Percentiles rank a stretch among this genome's conserved stretches.
Conservation (phyloP, 805 yeast genomes). For the Candida cerambycidarum region DNA sequence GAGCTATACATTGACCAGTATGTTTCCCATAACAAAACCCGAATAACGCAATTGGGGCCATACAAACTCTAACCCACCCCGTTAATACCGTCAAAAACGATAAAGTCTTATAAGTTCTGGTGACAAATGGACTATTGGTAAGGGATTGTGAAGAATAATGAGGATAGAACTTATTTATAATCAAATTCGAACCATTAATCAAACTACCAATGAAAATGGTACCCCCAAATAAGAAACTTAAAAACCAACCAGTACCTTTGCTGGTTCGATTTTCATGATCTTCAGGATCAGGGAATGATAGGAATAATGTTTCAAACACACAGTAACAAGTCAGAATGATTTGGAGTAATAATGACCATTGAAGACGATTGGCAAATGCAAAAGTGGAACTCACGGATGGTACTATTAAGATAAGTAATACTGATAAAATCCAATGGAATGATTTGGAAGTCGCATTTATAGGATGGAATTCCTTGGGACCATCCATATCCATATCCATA, state of each 20-base stretch:
- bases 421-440: constrained; percentile 63
- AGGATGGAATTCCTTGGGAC: constrained; percentile 41
- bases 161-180: constrained; percentile 35
- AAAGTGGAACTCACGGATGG: constrained; percentile 59
- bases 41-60: constrained; percentile 80
- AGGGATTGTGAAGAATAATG: constrained; percentile 25
- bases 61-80: constrained; percentile 77
- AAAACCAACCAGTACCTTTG: constrained; percentile 66
- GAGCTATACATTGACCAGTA: constrained; percentile 95
- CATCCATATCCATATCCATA: constrained; percentile 22
- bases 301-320: constrained; percentile 53
- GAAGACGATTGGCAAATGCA: constrained; percentile 53
- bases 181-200: constrained; percentile 50
- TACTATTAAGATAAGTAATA: constrained; percentile 46
- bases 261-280: constrained; percentile 70
- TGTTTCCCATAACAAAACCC: constrained; percentile 85
- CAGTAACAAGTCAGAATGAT: constrained; percentile 49
- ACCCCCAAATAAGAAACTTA: constrained; percentile 45
- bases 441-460: constrained; percentile 52
- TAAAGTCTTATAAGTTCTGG: constrained; percentile 37
- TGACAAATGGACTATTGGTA: not conserved
- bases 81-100: constrained; percentile 49
- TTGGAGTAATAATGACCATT: constrained; percentile 48
- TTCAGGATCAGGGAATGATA: constrained; percentile 62
- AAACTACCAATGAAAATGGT: constrained; percentile 56